Evolutionary conservation across 1,284 basidiomycete genomes (phyloP), one percentile per base, ranked within the genome.

Genomic region (Chalciporus piperatoides): DNA sequence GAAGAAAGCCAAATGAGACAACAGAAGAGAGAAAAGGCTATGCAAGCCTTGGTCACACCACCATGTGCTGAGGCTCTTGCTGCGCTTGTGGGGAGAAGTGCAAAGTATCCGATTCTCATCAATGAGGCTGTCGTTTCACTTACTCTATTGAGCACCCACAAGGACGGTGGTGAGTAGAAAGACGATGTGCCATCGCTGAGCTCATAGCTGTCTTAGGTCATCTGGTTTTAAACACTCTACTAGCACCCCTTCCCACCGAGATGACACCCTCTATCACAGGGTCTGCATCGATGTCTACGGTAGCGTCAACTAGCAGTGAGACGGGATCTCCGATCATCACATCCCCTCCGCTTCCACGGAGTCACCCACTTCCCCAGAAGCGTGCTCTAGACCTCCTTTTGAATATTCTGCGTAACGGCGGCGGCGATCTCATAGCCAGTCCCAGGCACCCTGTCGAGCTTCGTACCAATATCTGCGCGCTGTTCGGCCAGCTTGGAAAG

Each of bases 111-210:
- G 0, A 75, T 93, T 40, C 75, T 98, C 27, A 78, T 97, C 53
- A 96, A 95, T 61, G 96, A 98, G 67, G 91, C 87, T 0, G 75
- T 97, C 24, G 79, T 97, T 24, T 90, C 90, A 1, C 69, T 97
- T 52, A 88, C 86, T 32, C 68, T 97, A 44, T 68, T 97, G 54
- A 81, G 80, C 52, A 82, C 82, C 11, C 77, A 82, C 48, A 70
- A 73, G 39, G 68, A 73, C 48, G 88, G 86, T 58, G 82, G 90
- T 85, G 68, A 59, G 80, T 71, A 15, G 49, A 14, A 19, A 2
- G 15, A 44, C 4, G 10, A 38, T 39, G 25, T 32, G 12, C 7
- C 19, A 46, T 40, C 15, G 14, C 25, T 17, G 17, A 51, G 44
- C 57, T 68, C 35, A 65, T 42, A 36, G 23, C 19, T 52, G 41